Conservation (phyloP, 2,329 filamentous ascomycete genomes). For the Diaporthe sp. region DNA sequence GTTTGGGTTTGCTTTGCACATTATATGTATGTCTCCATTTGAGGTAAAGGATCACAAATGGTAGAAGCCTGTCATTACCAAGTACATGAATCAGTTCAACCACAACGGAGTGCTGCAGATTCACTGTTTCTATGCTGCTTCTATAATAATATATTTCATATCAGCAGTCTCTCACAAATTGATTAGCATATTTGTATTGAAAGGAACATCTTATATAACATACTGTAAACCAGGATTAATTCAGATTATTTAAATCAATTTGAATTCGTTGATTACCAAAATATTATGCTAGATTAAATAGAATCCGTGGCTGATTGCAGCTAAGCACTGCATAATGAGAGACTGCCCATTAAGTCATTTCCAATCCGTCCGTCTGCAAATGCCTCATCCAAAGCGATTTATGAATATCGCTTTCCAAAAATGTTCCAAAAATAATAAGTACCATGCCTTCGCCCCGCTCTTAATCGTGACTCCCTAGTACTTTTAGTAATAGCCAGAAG, state of each 20-base stretch:
- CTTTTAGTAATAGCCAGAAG: neutral
- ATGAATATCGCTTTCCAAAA: slow-evolving; percentile 1
- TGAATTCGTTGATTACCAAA: neutral
- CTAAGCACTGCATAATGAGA: neutral
- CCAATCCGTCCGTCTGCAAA: neutral
- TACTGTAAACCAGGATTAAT: neutral
- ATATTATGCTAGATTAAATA: neutral
- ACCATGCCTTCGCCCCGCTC: neutral
- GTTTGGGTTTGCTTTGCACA: neutral
- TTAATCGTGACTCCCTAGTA: neutral
- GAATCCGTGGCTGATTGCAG: neutral
- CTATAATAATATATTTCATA: too few relatives aligned
- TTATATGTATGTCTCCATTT: neutral
- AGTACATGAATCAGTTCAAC: neutral
- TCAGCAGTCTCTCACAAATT: too few relatives aligned
- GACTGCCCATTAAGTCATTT: neutral
- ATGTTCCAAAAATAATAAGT: neutral
- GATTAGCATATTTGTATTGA: too few relatives aligned
- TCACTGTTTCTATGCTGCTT: too few relatives aligned
- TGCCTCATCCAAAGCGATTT: neutral
- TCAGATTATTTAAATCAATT: neutral
- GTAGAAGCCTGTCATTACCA: neutral
- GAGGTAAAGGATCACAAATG: neutral
- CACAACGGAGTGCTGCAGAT: neutral
- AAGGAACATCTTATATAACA: too few relatives aligned